Evolutionary conservation across 352 stramenopile genomes (phyloP).

Genomic region (Phytophthora sp.): DNA sequence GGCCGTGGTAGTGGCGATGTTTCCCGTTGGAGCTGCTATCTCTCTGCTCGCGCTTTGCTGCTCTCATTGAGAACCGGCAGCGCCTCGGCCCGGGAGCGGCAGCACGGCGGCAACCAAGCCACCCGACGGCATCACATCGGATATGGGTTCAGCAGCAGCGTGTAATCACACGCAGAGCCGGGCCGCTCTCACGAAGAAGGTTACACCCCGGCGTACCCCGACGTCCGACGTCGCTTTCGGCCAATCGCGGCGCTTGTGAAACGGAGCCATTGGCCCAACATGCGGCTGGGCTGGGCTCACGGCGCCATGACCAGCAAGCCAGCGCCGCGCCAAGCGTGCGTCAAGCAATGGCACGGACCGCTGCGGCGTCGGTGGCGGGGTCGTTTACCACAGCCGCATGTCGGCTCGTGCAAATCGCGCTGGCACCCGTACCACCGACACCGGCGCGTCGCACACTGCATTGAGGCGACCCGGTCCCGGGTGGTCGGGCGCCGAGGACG

Average conservation of each 20-base stretch:
- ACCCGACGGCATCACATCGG: too few species aligned
- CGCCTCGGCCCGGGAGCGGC: too few species aligned
- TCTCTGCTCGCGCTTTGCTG: neutral
- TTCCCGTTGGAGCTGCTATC: too few species aligned
- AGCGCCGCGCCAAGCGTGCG: neutral
- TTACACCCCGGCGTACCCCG: neutral
- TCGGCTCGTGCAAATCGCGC: conserved; percentile 19
- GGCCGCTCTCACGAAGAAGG: conserved; percentile 9
- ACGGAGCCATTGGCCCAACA: neutral
- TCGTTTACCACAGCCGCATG: neutral
- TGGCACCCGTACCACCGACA: conserved; percentile 28
- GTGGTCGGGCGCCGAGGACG: too few species aligned
- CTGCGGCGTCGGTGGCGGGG: neutral
- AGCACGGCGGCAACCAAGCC: too few species aligned
- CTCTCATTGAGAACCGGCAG: too few species aligned
- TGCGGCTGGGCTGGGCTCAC: too few species aligned
- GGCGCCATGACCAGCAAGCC: neutral
- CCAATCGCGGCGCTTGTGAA: neutral
- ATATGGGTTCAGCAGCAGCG: conserved; percentile 21
- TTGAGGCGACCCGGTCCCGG: neutral
- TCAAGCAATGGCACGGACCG: neutral
- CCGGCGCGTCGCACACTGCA: conserved; percentile 3
- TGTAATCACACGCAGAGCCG: conserved; percentile 13
- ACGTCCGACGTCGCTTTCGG: too few species aligned
- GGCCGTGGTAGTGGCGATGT: too few species aligned